Evolutionary conservation across 2,329 filamentous ascomycete genomes (phyloP).

Genomic region (Aspergillus fructus): DNA sequence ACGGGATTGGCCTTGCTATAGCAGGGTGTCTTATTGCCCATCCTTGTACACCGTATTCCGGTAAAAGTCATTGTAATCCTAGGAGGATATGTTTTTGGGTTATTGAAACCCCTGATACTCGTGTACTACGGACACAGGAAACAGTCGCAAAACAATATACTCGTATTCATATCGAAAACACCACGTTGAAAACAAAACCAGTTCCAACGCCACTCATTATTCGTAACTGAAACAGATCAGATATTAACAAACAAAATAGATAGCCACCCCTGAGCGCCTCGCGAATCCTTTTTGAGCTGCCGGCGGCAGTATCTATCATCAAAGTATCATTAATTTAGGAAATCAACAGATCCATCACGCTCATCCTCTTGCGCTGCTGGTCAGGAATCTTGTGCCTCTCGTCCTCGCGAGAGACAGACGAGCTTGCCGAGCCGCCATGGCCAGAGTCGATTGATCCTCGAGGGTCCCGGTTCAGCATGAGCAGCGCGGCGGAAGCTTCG

Average conservation of each 20-base stretch:
- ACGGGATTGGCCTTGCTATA: too few species aligned
- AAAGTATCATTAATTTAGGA: constrained; percentile 32
- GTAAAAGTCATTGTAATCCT: neutral
- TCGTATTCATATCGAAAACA: neutral
- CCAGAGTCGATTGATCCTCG: constrained; percentile 48
- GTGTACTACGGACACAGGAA: neutral
- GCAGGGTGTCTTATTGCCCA: too few species aligned
- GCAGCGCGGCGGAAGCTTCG: constrained; percentile 78
- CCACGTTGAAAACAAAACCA: neutral
- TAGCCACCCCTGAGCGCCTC: neutral
- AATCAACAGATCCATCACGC: constrained; percentile 56
- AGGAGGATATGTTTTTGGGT: neutral
- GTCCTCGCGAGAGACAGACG: constrained; percentile 8
- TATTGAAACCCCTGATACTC: neutral
- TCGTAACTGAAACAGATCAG: neutral
- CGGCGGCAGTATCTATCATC: neutral
- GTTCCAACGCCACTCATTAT: neutral
- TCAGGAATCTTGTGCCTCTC: constrained; percentile 11
- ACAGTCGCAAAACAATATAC: neutral
- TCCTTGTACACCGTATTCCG: too few species aligned
- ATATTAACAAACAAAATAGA: neutral
- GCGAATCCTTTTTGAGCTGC: constrained; percentile 2
- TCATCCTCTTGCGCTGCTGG: constrained; percentile 48
- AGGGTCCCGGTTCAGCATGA: constrained; percentile 84
- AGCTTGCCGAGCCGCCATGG: constrained; percentile 22